phyloP scores from a whole-genome alignment of 495 filamentous ascomycete species.

The Tuber borchii region DNA sequence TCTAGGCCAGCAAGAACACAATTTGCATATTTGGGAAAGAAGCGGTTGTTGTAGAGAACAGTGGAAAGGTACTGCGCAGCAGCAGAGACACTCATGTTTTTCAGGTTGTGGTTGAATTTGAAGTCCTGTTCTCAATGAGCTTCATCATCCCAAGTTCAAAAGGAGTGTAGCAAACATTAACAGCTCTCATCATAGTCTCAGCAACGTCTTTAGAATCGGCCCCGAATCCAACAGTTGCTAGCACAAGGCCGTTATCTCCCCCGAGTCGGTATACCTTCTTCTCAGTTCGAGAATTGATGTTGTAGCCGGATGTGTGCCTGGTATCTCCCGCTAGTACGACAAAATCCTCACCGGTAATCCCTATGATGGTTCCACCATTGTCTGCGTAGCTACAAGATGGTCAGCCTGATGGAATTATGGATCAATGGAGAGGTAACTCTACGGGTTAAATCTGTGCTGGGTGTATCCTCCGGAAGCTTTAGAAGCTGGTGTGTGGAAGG shows the following conservation, averaged over 20 bases:
- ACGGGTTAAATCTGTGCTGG: constrained; percentile 93
- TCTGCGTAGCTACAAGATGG: constrained; percentile 65
- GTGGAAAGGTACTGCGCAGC: constrained; percentile 89
- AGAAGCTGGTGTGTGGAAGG: constrained; percentile 55
- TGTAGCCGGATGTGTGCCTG: constrained; percentile 88
- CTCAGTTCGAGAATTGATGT: constrained; percentile 89
- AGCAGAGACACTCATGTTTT: constrained; percentile 73
- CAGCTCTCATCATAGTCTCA: constrained; percentile 41
- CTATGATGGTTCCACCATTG: constrained; percentile 93
- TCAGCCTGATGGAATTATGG: constrained; percentile 23
- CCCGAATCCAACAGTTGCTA: constrained; percentile 91
- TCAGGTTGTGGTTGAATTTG: constrained; percentile 42
- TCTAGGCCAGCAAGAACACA: constrained; percentile 91
- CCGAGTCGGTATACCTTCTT: constrained; percentile 97
- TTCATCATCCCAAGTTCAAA: background rate
- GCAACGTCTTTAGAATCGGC: constrained; percentile 59
- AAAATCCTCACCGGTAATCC: constrained; percentile 89
- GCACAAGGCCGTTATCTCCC: constrained; percentile 72
- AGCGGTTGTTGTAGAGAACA: constrained; percentile 91
- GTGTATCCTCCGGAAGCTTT: constrained; percentile 48
- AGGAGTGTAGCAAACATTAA: constrained; percentile 33
- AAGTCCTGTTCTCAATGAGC: constrained; percentile 37
- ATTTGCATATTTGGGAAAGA: constrained; percentile 95
- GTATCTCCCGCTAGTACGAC: constrained; percentile 94
- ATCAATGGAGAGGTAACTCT: constrained; percentile 11